These are phyloP conservation scores for Penicillium paradoxum DNA, from an alignment of 495 filamentous ascomycete species.

Conservation along the genomic window DNA sequence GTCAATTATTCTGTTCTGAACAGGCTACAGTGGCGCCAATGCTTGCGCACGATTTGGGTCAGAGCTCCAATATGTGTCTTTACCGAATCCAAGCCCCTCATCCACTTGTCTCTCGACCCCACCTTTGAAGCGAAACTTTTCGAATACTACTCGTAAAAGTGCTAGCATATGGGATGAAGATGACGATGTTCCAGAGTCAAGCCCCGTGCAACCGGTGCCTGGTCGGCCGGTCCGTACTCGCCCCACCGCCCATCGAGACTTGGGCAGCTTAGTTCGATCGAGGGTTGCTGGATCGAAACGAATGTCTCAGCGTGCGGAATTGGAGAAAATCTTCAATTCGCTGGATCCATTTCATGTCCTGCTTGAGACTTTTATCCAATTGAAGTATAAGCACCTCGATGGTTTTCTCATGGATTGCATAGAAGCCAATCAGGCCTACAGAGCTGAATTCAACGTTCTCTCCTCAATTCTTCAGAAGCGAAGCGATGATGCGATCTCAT, in stretches of 20 bases:
- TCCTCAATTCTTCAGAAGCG: neutral
- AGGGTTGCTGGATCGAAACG: neutral
- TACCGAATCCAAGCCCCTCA: neutral
- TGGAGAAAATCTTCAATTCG: neutral
- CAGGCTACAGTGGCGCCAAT: neutral
- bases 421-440: neutral
- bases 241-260: neutral
- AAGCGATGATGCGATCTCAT: neutral
- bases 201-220: neutral
- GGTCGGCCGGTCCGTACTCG: neutral
- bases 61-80: neutral
- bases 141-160: neutral
- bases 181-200: neutral
- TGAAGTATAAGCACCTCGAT: neutral
- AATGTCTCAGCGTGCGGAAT: neutral
- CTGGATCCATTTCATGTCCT: neutral
- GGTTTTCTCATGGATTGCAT: neutral
- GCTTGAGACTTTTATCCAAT: neutral
- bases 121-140: neutral
- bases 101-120: neutral
- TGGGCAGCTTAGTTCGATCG: conserved; percentile 1
- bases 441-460: neutral
- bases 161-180: conserved; percentile 4
- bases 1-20: neutral
- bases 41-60: neutral